Evolutionary conservation across 139 green algal species (phyloP).

Genomic region (Picochlorum sp.): DNA sequence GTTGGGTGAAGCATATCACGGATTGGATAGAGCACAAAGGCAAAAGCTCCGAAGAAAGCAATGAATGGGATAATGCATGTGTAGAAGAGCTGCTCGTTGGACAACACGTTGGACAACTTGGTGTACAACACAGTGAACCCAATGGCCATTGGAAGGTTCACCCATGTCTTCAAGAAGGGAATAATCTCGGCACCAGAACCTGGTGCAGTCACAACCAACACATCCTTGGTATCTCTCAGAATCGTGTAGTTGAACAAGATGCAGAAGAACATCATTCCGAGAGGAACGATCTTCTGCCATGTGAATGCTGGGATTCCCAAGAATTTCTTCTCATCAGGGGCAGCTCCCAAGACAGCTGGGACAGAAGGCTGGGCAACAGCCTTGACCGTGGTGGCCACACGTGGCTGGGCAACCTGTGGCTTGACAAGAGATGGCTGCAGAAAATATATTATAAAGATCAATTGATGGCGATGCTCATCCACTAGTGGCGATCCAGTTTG

Average conservation of each 20-base stretch:
- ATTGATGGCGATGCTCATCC: too few species aligned
- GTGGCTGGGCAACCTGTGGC: too few species aligned
- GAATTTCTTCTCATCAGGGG: conserved; percentile 30
- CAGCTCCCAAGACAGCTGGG: not conserved
- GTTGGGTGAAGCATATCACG: conserved; percentile 84
- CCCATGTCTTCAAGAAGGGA: conserved; percentile 97
- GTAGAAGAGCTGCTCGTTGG: conserved; percentile 90
- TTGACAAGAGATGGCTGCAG: too few species aligned
- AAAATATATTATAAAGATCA: too few species aligned
- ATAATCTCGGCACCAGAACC: conserved; percentile 95
- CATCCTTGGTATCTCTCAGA: conserved; percentile 97
- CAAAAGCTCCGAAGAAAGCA: conserved; percentile 93
- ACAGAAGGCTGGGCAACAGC: too few species aligned
- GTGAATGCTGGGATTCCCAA: conserved; percentile 38
- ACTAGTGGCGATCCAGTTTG: too few species aligned
- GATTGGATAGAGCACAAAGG: conserved; percentile 93
- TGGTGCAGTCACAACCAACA: conserved; percentile 96
- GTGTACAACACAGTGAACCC: conserved; percentile 90
- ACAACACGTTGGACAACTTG: conserved; percentile 90
- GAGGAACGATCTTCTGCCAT: conserved; percentile 84
- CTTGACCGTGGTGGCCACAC: too few species aligned
- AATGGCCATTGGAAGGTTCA: conserved; percentile 93
- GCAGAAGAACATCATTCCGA: conserved; percentile 98
- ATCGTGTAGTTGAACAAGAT: conserved; percentile 99
- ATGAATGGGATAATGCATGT: conserved; percentile 98